These are phyloP conservation scores for Curvularia hawaiiensis DNA, from an alignment of 2,329 filamentous ascomycete species.

Conservation along the genomic window DNA sequence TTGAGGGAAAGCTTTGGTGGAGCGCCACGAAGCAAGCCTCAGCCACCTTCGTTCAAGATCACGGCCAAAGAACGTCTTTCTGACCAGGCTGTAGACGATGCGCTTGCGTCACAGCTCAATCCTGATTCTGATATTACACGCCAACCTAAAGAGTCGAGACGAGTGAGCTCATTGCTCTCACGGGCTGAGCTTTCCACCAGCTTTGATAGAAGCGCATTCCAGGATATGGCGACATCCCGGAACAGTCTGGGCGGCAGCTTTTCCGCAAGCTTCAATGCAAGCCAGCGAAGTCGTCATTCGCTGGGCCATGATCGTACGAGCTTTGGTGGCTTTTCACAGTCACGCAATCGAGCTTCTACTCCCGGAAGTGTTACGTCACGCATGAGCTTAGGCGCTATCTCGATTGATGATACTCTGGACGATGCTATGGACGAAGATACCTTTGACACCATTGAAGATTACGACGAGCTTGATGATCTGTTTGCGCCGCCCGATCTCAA, in stretches of 20 bases:
- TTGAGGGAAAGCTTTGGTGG: constrained; percentile 78
- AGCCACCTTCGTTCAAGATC: constrained; percentile 48
- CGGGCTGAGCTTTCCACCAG: constrained; percentile 85
- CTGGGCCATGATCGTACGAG: constrained; percentile 72
- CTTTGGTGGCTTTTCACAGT: constrained; percentile 51
- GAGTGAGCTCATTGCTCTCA: constrained; percentile 90
- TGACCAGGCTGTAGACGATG: constrained; percentile 52
- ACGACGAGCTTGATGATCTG: constrained; percentile 47
- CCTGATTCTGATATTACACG: constrained; percentile 56
- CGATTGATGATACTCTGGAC: constrained; percentile 46
- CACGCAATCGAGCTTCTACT: constrained; percentile 61
- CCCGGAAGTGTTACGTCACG: constrained; percentile 53
- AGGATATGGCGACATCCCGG: constrained; percentile 65
- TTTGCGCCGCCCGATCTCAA: constrained; percentile 41
- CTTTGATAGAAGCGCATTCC: constrained; percentile 80
- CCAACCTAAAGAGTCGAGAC: constrained; percentile 67
- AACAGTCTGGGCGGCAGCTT: constrained; percentile 47
- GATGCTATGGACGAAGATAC: constrained; percentile 48
- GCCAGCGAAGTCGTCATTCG: constrained; percentile 71
- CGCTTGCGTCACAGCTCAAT: constrained; percentile 56
- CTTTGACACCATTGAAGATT: constrained; percentile 47
- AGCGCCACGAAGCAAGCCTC: constrained; percentile 51
- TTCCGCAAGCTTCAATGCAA: constrained; percentile 55
- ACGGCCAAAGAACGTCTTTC: constrained; percentile 40
- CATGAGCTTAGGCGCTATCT: constrained; percentile 45